These are phyloP conservation scores for Aureoboletus auriporus DNA, from an alignment of 768 basidiomycete species.

Conservation along the genomic window DNA sequence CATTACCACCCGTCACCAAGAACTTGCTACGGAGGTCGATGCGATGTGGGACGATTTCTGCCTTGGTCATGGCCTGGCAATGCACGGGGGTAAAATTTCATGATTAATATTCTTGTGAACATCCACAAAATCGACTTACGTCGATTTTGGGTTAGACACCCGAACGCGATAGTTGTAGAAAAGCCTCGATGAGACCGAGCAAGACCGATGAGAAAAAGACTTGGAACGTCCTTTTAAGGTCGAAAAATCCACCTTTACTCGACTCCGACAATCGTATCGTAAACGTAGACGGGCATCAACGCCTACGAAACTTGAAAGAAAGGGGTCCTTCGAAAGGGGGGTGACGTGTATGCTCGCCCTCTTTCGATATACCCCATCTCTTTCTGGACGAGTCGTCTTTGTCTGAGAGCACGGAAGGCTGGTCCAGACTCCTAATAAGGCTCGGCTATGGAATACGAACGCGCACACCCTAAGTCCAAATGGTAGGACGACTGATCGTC, in stretches of 20 bases:
- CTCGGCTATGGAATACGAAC: not conserved
- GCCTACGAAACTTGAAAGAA: not conserved
- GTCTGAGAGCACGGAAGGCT: no score
- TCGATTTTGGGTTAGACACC: not conserved
- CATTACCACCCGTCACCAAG: constrained; percentile 49
- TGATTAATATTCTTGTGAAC: no score
- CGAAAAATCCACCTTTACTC: not conserved
- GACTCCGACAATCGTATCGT: not conserved
- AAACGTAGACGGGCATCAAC: constrained; percentile 1
- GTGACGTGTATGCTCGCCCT: not conserved
- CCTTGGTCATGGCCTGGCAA: not conserved
- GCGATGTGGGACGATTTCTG: not conserved
- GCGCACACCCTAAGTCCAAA: constrained; percentile 9
- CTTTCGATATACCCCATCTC: not conserved
- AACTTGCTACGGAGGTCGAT: constrained; percentile 12
- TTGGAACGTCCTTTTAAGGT: not conserved
- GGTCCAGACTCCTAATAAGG: not conserved
- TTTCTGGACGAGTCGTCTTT: not conserved
- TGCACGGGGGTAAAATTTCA: no score
- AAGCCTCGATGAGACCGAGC: not conserved
- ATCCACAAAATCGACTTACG: not conserved
- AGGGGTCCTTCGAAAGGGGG: not conserved
- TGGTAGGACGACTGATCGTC: not conserved
- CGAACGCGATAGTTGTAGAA: no score
- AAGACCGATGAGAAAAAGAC: not conserved